Evolutionary conservation across 805 yeast genomes (phyloP), one percentile per base, ranked within the genome.

Genomic region (Ascoidea rubescens): DNA sequence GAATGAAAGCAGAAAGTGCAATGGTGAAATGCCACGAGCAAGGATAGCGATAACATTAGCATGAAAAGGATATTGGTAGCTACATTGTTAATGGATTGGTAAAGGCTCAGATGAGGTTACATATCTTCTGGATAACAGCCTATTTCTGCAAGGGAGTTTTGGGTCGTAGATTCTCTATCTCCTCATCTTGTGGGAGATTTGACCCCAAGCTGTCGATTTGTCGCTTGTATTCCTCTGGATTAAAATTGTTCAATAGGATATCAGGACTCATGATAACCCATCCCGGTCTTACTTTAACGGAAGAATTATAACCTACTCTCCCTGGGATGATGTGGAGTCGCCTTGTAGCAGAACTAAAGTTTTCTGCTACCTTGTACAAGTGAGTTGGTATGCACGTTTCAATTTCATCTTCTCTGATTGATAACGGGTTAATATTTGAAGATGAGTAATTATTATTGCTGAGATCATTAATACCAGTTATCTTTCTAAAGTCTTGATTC

Each of bases 241-340:
- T 70, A 55, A 90, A 87, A 62, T 87, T 87, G 62, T 87, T 78
- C 33, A 87, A 61, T 57, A 87, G 65, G 4, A 84, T 79, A 66
- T 89, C 96, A 0, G 96, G 96, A 59, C 89, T 76, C 74, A 87
- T 71, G 7, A 89, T 77, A 4, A 87, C 93, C 98, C 98, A 90
- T 5, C 98, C 98, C 7, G 80, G 82, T 61, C 96, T 78, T 55
- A 78, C 64, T 56, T 73, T 75, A 17, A 84, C 77, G 37, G 85
- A 84, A 43, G 75, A 76, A 45, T 82, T 75, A 56, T 71, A 70
- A 0, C 89, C 91, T 1, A 87, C 73, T 58, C 75, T 69, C 12
- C 84, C 74, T 1, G 96, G 96, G 28, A 91, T 75, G 37, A 90
- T 86, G 64, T 91, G 97, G 37, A 91, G 66, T 59, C 96, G 75